Conservation (phyloP, 306 rosid genomes). For the Astragalus membranaceus region DNA sequence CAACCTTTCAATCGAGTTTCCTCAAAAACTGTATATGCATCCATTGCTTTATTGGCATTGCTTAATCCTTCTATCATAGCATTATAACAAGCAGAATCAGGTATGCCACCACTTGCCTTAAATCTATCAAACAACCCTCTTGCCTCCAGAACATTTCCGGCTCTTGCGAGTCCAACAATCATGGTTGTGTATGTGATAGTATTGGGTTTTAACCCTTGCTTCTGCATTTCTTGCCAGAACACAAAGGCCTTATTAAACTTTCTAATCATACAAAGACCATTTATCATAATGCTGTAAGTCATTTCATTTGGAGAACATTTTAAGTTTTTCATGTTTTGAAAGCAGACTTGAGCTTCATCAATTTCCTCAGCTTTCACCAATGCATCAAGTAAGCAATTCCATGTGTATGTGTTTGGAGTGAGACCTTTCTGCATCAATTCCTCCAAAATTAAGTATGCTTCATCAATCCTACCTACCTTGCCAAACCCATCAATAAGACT, state of each 20-base stretch:
- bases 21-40: constrained; percentile 80
- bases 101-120: constrained; percentile 63
- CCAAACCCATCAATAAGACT: constrained; percentile 94
- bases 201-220: constrained; percentile 74
- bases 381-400: constrained; percentile 89
- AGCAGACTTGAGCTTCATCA: constrained; percentile 81
- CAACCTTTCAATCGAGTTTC: constrained; percentile 78
- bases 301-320: constrained; percentile 68
- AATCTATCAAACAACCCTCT: constrained; percentile 66
- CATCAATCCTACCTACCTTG: constrained; percentile 94
- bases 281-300: constrained; percentile 85
- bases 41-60: constrained; percentile 63
- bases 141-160: constrained; percentile 79
- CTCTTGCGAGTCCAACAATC: constrained; percentile 85
- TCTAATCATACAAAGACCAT: constrained; percentile 81
- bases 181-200: constrained; percentile 73
- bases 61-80: constrained; percentile 87
- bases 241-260: constrained; percentile 94
- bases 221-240: constrained; percentile 98
- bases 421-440: constrained; percentile 87
- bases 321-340: constrained; percentile 72
- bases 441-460: constrained; percentile 85
- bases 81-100: constrained; percentile 81
- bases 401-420: constrained; percentile 72
- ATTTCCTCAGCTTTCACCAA: constrained; percentile 91